Conservation (phyloP, 2,329 filamentous ascomycete species). For the Xylariaceae sp. region DNA sequence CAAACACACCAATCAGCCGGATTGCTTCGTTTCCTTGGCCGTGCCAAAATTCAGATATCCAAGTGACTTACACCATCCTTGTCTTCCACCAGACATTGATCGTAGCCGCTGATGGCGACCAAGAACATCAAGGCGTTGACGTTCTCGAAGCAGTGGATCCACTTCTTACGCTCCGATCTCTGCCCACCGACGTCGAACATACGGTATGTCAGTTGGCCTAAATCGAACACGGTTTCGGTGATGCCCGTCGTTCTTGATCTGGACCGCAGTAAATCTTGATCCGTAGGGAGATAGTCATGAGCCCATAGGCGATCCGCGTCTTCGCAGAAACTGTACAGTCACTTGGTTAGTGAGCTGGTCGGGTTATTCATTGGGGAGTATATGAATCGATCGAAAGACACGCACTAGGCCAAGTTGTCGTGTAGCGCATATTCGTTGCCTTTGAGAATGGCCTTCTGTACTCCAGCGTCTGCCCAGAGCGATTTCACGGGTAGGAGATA, state of each 20-base stretch:
- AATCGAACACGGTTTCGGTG: constrained; percentile 89
- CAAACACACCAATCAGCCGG: constrained; percentile 8
- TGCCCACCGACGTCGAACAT: constrained; percentile 97
- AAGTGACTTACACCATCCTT: constrained; percentile 76
- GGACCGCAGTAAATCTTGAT: constrained; percentile 91
- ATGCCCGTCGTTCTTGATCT: constrained; percentile 91
- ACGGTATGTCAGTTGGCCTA: constrained; percentile 87
- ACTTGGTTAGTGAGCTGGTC: constrained; percentile 11
- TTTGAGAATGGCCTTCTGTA: constrained; percentile 82
- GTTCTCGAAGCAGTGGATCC: constrained; percentile 95
- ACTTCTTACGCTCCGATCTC: constrained; percentile 91
- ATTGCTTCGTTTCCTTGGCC: not conserved
- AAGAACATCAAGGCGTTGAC: constrained; percentile 90
- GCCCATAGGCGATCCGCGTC: constrained; percentile 73
- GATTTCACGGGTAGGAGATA: constrained; percentile 78
- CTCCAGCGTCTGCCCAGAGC: constrained; percentile 79
- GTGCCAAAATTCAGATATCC: not conserved
- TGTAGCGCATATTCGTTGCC: constrained; percentile 96
- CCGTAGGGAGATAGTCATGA: constrained; percentile 78
- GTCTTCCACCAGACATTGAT: constrained; percentile 93
- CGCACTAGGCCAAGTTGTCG: constrained; percentile 91
- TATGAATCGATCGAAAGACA: constrained; percentile 44
- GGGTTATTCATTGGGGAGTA: not conserved
- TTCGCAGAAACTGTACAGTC: constrained; percentile 67
- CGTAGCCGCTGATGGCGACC: constrained; percentile 92